Conservation (phyloP, 306 rosid species). For the Heteromeles arbutifolia region DNA sequence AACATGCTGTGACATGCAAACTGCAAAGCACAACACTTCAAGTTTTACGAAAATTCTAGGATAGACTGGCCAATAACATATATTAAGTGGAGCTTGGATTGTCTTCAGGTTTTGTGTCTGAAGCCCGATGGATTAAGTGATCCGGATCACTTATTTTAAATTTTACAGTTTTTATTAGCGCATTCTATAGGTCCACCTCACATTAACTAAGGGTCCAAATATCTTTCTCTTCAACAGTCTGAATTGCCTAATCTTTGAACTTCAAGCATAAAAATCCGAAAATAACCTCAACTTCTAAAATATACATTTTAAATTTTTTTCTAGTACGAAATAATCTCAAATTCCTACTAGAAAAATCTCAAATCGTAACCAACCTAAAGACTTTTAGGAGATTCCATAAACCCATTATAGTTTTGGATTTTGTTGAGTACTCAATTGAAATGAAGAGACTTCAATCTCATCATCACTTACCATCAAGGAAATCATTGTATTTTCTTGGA, state of each 20-base stretch:
- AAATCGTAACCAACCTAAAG: too few species aligned
- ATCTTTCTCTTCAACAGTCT: too few species aligned
- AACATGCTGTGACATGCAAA: not conserved
- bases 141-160: too few species aligned
- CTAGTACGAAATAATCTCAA: too few species aligned
- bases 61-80: not conserved
- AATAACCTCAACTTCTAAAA: too few species aligned
- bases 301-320: too few species aligned
- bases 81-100: too few species aligned
- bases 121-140: fast-evolving
- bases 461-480: not conserved
- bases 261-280: too few species aligned
- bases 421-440: slow-evolving; percentile 1
- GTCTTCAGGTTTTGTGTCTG: too few species aligned
- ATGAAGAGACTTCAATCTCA: not conserved
- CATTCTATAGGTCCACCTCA: fast-evolving
- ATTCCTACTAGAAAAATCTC: too few species aligned
- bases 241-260: too few species aligned
- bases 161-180: too few species aligned
- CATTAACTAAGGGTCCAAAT: fast-evolving
- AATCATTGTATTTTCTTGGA: slow-evolving; percentile 7
- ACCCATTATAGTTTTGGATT: not conserved
- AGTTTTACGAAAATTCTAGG: not conserved
- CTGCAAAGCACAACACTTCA: not conserved
- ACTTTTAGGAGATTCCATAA: not conserved